phyloP scores from a whole-genome alignment of 306 rosid genomes.

The Cucumis melo region DNA sequence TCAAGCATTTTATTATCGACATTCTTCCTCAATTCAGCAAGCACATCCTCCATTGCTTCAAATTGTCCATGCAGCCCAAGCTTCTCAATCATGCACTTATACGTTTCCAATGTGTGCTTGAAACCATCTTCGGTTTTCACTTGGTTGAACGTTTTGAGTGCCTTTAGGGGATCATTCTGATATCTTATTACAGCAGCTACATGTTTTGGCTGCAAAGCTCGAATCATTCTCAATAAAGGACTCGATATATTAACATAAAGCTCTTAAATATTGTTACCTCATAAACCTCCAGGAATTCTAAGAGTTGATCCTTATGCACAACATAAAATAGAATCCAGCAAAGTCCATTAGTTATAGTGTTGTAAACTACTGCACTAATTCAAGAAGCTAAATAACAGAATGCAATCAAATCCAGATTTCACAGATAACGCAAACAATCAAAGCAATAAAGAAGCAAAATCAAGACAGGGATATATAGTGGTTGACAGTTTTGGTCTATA shows the following conservation, averaged over 20 bases:
- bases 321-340: not conserved
- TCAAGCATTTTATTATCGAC: constrained; percentile 39
- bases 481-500: too few relatives aligned
- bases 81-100: constrained; percentile 63
- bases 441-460: too few relatives aligned
- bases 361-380: too few relatives aligned
- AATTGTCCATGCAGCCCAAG: constrained; percentile 65
- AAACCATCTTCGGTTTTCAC: constrained; percentile 63
- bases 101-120: constrained; percentile 53
- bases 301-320: not conserved
- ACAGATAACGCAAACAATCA: too few relatives aligned
- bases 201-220: constrained; percentile 57
- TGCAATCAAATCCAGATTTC: too few relatives aligned
- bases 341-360: not conserved
- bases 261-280: not conserved
- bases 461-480: too few relatives aligned
- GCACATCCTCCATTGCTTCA: constrained; percentile 56
- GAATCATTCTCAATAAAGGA: constrained; percentile 30
- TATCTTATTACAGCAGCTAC: constrained; percentile 49
- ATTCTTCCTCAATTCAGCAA: constrained; percentile 46
- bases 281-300: not conserved
- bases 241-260: not conserved
- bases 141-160: constrained; percentile 60
- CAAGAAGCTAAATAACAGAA: too few relatives aligned
- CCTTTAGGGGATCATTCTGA: constrained; percentile 65